Conservation (phyloP, 2,329 filamentous ascomycete species). For the Apiospora sp. region DNA sequence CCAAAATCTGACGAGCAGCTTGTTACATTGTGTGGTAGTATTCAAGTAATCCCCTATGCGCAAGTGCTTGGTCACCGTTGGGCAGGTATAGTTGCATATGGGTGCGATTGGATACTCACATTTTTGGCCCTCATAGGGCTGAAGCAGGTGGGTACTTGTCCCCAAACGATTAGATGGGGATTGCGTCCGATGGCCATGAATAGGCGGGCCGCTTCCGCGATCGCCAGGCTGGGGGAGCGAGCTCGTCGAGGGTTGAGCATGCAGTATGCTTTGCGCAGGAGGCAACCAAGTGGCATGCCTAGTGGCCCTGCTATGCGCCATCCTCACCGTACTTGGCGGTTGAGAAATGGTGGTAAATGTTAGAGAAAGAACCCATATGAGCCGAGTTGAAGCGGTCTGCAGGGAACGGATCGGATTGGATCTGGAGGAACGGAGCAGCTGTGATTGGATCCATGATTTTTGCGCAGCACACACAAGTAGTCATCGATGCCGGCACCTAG, state of each 20-base stretch:
- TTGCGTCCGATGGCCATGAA: conserved; percentile 1
- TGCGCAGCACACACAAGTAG: background rate
- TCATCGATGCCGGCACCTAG: background rate
- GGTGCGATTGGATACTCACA: conserved; percentile 17
- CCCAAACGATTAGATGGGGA: conserved; percentile 1
- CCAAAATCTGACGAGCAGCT: conserved; percentile 21
- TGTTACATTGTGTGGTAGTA: conserved; percentile 20
- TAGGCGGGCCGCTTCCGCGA: conserved; percentile 11
- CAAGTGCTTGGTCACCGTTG: background rate
- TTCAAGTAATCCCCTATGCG: background rate
- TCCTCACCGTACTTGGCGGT: conserved; percentile 18
- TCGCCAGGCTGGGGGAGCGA: background rate
- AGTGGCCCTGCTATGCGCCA: background rate
- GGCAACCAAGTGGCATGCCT: conserved; percentile 8
- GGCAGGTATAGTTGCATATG: background rate
- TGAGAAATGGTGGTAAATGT: background rate
- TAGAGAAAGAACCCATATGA: background rate
- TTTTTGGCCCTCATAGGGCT: conserved; percentile 29
- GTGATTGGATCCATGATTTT: background rate
- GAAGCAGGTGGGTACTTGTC: conserved; percentile 26
- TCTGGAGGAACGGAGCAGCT: background rate
- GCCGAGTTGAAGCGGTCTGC: conserved; percentile 4
- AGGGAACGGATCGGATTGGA: background rate
- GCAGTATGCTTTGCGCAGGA: background rate
- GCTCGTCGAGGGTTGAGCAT: background rate